These are phyloP conservation scores for Colletotrichum higginsianum DNA, from an alignment of 2,329 filamentous ascomycete species.

Conservation along the genomic window DNA sequence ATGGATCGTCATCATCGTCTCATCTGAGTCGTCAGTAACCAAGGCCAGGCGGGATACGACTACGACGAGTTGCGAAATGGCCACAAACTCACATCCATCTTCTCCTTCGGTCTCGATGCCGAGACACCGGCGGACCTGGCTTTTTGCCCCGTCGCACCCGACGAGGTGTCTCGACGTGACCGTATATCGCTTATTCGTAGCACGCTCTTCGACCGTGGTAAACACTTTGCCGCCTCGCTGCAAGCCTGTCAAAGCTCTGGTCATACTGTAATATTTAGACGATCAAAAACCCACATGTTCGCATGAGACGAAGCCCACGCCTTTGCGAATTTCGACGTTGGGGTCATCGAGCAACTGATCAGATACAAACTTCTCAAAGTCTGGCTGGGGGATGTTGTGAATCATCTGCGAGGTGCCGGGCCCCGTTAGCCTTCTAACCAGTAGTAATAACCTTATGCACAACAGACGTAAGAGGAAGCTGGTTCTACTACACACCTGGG, in stretches of 20 bases:
- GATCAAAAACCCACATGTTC: constrained; percentile 47
- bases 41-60: too few species aligned
- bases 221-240: constrained; percentile 47
- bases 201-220: constrained; percentile 50
- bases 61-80: too few species aligned
- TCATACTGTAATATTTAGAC: neutral
- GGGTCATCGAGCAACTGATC: constrained; percentile 45
- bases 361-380: constrained; percentile 52
- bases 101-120: constrained; percentile 58
- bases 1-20: constrained; percentile 64
- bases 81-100: constrained; percentile 53
- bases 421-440: neutral
- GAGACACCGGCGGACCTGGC: constrained; percentile 50
- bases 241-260: too few species aligned
- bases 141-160: constrained; percentile 55
- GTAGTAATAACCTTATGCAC: too few species aligned
- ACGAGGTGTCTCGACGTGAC: constrained; percentile 53
- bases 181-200: constrained; percentile 44
- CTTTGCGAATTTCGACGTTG: constrained; percentile 51
- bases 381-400: constrained; percentile 59
- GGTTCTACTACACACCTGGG: constrained; percentile 25
- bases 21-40: constrained; percentile 49
- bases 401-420: constrained; percentile 50
- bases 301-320: constrained; percentile 52
- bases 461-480: neutral